A percentile compares a stretch with the other conserved stretches of the same genome.
Evolutionary conservation across 2,329 filamentous ascomycete genomes (phyloP).

Genomic region (Fusarium nygamai): DNA sequence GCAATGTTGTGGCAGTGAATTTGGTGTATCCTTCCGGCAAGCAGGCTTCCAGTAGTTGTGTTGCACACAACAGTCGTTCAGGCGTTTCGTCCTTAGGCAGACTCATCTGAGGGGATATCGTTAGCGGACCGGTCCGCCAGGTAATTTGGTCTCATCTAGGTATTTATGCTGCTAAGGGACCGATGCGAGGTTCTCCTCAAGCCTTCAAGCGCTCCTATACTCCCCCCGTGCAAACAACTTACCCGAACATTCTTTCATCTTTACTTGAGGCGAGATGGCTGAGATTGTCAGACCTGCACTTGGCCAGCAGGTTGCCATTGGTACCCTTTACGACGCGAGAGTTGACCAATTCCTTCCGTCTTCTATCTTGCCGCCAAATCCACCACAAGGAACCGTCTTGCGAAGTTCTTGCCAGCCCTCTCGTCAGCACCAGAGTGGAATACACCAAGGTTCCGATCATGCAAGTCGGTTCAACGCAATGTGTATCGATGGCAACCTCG

Average conservation of each 20-base stretch:
- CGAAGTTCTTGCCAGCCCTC: not conserved
- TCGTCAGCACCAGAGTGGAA: not conserved
- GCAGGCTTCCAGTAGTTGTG: not conserved
- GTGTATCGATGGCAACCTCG: not conserved
- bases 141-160: not conserved
- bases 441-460: not conserved
- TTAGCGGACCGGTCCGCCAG: not conserved
- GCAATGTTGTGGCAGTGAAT: not conserved
- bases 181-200: fast-evolving
- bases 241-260: fast-evolving
- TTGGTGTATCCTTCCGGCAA: not conserved
- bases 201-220: not conserved
- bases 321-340: slow-evolving; percentile 29
- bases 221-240: too few species aligned
- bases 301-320: slow-evolving; percentile 9
- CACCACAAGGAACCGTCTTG: not conserved
- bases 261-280: not conserved
- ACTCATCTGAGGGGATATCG: not conserved
- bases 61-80: not conserved
- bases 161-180: not conserved
- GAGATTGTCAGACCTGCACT: not conserved
- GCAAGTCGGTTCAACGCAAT: not conserved
- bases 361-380: not conserved
- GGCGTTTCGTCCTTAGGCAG: not conserved
- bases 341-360: slow-evolving; percentile 13